Base-by-base conservation (phyloP, 805 yeast genomes). In the Kodamaea nitidulidarum region DNA sequence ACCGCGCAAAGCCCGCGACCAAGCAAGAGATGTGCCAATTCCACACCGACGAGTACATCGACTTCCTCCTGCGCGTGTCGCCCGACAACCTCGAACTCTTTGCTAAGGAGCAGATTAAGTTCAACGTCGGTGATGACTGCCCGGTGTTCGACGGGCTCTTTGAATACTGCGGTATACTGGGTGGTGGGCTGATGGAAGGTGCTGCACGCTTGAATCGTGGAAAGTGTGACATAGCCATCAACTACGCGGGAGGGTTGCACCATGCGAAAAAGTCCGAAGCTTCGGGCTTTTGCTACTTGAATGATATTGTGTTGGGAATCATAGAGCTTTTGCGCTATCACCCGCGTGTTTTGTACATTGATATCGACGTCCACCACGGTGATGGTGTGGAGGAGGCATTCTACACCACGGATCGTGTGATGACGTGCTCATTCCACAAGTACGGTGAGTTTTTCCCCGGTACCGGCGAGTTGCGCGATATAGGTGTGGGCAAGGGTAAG, bases 11-110 rank as follows among this genome's bases (percentile, higher is more conserved):
- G 61, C 96, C 98, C 1, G 98, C 98, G 29, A 90, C 98, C 12
- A 84, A 87, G 58, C 96, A 91, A 63, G 98, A 93, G 56, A 88
- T 93, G 96, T 84, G 95, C 53, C 97, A 91, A 65, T 91, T 93
- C 64, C 98, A 93, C 62, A 88, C 98, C 2, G 98, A 93, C 62
- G 98, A 93, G 62, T 93, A 93, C 61, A 83, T 93, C 43, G 97
- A 93, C 61, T 93, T 93, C 57, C 66, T 90, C 46, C 81, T 88
- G 35, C 72, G 96, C 41, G 96, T 87, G 24, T 81, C 95, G 11
- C 97, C 97, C 6, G 97, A 90, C 59, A 90, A 88, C 58, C 71
- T 88, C 61, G 95, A 88, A 44, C 66, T 81, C 71, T 87, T 88
- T 56, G 77, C 85, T 48, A 87, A 86, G 53, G 97, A 90, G 60